These are phyloP conservation scores for Chrysanthemum lavandulifolium DNA, from an alignment of 129 eudicot species.

Conservation along the genomic window DNA sequence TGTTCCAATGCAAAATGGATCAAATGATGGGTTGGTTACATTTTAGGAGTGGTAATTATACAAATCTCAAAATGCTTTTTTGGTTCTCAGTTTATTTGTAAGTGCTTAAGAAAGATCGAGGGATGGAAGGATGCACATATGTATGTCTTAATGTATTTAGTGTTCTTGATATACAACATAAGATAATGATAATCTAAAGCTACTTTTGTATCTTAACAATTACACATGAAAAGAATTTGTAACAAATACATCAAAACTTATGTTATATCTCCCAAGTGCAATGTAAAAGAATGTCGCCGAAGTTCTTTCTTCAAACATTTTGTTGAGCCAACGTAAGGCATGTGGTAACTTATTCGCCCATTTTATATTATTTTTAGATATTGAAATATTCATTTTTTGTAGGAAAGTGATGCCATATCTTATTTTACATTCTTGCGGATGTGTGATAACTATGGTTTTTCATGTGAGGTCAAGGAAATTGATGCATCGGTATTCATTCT, in stretches of 20 bases:
- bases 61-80: no score
- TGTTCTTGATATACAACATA: no score
- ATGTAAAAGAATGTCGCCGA: slow-evolving; percentile 75
- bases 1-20: no score
- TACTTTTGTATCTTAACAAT: no score
- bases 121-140: no score
- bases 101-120: no score
- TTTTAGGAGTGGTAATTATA: no score
- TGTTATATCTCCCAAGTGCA: slow-evolving; percentile 29
- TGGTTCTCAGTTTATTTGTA: no score
- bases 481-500: slow-evolving; percentile 68
- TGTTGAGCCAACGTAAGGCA: slow-evolving; percentile 86
- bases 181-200: no score
- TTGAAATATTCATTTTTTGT: not conserved
- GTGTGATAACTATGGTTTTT: slow-evolving; percentile 86
- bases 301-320: slow-evolving; percentile 87
- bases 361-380: not conserved
- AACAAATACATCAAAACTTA: slow-evolving; percentile 3
- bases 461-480: slow-evolving; percentile 63
- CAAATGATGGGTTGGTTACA: no score
- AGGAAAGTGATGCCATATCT: slow-evolving; percentile 1
- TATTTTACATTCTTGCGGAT: slow-evolving; percentile 48
- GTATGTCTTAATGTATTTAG: no score
- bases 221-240: slow-evolving; percentile 14
- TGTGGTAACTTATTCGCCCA: slow-evolving; percentile 53